Evolutionary conservation across 331 rosid genomes (phyloP).

Genomic region (Prunus yedoensis): DNA sequence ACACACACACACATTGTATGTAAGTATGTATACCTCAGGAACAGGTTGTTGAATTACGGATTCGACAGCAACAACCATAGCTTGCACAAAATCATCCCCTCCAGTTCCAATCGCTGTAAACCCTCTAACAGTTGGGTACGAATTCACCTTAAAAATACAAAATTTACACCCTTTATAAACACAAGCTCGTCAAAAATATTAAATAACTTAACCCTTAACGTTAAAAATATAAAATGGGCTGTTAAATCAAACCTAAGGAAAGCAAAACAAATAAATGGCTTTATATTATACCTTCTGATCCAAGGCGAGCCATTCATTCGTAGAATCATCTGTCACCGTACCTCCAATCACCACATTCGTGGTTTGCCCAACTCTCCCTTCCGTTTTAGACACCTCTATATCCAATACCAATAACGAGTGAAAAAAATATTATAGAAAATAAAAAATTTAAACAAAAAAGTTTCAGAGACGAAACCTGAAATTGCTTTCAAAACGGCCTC

Average conservation of each 20-base stretch:
- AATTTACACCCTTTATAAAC: neutral
- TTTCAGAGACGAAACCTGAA: conserved; percentile 57
- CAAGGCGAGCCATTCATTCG: conserved; percentile 86
- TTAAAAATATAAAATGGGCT: neutral
- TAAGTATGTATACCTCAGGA: conserved; percentile 62
- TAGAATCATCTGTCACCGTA: conserved; percentile 84
- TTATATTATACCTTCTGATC: conserved; percentile 73
- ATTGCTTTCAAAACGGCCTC: conserved; percentile 92
- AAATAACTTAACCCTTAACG: neutral
- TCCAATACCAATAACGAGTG: conserved; percentile 5
- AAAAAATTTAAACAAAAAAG: neutral
- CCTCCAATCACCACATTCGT: conserved; percentile 97
- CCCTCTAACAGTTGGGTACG: conserved; percentile 88
- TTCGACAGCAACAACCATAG: conserved; percentile 97
- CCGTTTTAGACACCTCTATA: conserved; percentile 88
- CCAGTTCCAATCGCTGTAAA: conserved; percentile 98
- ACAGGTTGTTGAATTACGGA: conserved; percentile 88
- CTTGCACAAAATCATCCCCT: conserved; percentile 93
- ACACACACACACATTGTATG: neutral
- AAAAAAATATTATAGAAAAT: neutral
- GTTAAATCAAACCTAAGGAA: neutral
- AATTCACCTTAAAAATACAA: conserved; percentile 55
- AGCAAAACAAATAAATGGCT: neutral
- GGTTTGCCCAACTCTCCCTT: conserved; percentile 98
- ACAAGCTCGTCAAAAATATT: neutral